These are phyloP conservation scores for Neofusicoccum umdonicola DNA, from an alignment of 2,329 filamentous ascomycete genomes.

Conservation along the genomic window DNA sequence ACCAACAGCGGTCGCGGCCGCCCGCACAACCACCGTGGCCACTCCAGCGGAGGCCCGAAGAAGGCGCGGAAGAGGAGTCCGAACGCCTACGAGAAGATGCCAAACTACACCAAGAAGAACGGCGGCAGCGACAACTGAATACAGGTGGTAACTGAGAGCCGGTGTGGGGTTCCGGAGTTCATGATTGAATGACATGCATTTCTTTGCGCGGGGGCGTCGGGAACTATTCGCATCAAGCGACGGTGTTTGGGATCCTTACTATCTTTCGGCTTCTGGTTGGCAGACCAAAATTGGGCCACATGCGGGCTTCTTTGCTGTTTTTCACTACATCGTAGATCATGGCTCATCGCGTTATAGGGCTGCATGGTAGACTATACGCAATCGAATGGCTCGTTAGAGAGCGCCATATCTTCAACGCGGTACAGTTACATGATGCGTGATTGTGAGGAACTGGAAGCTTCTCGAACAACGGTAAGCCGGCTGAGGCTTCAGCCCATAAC, in stretches of 20 bases:
- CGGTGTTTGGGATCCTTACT: constrained; percentile 9
- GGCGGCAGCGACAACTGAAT: background rate
- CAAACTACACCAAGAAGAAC: constrained; percentile 39
- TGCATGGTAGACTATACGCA: background rate
- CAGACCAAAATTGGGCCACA: background rate
- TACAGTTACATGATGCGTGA: background rate
- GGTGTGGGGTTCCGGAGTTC: background rate
- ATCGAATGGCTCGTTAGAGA: background rate
- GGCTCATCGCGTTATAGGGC: background rate
- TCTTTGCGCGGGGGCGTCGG: constrained; percentile 5
- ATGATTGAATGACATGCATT: constrained; percentile 15
- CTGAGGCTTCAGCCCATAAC: too few relatives aligned
- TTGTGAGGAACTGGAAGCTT: too few relatives aligned
- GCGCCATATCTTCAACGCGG: background rate
- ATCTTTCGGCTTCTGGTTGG: background rate
- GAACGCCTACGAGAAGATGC: constrained; percentile 79
- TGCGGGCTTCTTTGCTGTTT: background rate
- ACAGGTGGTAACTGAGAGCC: background rate
- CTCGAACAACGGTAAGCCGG: too few relatives aligned
- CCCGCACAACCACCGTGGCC: constrained; percentile 22
- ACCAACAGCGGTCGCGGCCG: constrained; percentile 28
- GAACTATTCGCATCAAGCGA: constrained; percentile 14
- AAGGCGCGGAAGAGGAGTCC: constrained; percentile 61
- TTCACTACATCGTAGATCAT: background rate
- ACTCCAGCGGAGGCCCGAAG: constrained; percentile 37